Percentiles rank a stretch among this genome's conserved stretches.
Conservation (phyloP, 1,284 basidiomycete species). For the Naganishia albida region DNA sequence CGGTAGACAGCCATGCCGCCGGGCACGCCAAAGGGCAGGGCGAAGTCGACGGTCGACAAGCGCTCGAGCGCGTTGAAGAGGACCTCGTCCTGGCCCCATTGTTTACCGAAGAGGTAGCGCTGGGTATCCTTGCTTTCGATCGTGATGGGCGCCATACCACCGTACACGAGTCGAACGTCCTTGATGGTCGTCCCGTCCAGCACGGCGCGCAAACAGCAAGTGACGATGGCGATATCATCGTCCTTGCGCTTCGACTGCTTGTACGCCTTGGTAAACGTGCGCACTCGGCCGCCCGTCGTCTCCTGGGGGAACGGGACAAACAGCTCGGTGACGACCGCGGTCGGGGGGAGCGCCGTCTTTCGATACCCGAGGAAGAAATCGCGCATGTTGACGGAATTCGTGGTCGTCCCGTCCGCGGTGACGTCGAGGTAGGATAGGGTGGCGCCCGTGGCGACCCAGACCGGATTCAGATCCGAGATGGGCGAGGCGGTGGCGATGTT, state of each 20-base stretch:
- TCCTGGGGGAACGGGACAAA: conserved; percentile 37
- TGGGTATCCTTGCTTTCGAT: conserved; percentile 32
- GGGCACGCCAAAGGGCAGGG: conserved; percentile 47
- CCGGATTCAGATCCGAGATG: conserved; percentile 52
- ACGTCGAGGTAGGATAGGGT: conserved; percentile 37
- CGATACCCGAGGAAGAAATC: conserved; percentile 50
- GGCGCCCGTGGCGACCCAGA: conserved; percentile 49
- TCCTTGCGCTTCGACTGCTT: conserved; percentile 53
- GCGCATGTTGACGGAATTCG: conserved; percentile 33
- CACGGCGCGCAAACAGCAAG: conserved; percentile 40
- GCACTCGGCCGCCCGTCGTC: background rate
- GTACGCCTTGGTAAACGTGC: conserved; percentile 42
- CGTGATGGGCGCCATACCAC: conserved; percentile 48
- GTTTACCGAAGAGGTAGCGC: conserved; percentile 27
- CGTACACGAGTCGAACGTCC: conserved; percentile 45
- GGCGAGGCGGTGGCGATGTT: conserved; percentile 52
- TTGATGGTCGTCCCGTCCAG: conserved; percentile 35
- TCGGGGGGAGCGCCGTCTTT: conserved; percentile 46
- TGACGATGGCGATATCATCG: conserved; percentile 54
- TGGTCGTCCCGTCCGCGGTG: conserved; percentile 25
- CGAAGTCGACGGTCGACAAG: conserved; percentile 40
- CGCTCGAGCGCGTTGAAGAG: conserved; percentile 31
- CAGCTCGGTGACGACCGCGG: conserved; percentile 44
- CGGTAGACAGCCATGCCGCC: conserved; percentile 53
- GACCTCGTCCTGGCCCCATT: conserved; percentile 25